These are phyloP conservation scores for Pezicula neosporulosa DNA, from an alignment of 2,329 filamentous ascomycete genomes.

Conservation along the genomic window DNA sequence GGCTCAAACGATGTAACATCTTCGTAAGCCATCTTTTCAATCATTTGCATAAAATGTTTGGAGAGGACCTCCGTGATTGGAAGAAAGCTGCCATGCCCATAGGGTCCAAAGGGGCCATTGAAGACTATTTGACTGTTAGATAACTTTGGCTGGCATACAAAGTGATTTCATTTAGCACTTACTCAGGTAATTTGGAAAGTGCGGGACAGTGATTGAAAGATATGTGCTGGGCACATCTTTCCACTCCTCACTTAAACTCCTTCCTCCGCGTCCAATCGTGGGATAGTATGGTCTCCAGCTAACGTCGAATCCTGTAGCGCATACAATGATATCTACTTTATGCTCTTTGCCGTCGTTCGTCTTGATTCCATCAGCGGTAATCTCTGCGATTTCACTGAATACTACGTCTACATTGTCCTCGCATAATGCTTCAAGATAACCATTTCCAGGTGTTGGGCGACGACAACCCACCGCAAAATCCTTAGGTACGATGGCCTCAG, in stretches of 20 bases:
- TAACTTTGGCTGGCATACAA: background rate
- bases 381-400: conserved; percentile 15
- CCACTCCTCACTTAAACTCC: conserved; percentile 14
- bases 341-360: conserved; percentile 21
- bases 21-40: conserved; percentile 28
- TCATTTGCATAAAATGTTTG: conserved; percentile 23
- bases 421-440: conserved; percentile 36
- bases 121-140: conserved; percentile 6
- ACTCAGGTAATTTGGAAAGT: conserved; percentile 22
- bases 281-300: conserved; percentile 14
- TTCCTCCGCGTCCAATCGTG: conserved; percentile 9
- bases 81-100: conserved; percentile 10
- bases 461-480: conserved; percentile 87
- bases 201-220: conserved; percentile 13
- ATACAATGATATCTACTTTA: conserved; percentile 28
- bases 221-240: conserved; percentile 13
- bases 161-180: background rate
- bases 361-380: conserved; percentile 30
- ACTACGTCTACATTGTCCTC: conserved; percentile 30
- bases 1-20: conserved; percentile 37
- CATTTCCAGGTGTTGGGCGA: conserved; percentile 57
- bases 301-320: conserved; percentile 27
- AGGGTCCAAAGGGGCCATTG: conserved; percentile 10
- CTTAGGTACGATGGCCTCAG: conserved; percentile 51
- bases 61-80: conserved; percentile 10